Percentiles rank a stretch among this genome's conserved stretches.
phyloP scores from a whole-genome alignment of 164 flowering plant genomes.

The Echeveria elegans region DNA sequence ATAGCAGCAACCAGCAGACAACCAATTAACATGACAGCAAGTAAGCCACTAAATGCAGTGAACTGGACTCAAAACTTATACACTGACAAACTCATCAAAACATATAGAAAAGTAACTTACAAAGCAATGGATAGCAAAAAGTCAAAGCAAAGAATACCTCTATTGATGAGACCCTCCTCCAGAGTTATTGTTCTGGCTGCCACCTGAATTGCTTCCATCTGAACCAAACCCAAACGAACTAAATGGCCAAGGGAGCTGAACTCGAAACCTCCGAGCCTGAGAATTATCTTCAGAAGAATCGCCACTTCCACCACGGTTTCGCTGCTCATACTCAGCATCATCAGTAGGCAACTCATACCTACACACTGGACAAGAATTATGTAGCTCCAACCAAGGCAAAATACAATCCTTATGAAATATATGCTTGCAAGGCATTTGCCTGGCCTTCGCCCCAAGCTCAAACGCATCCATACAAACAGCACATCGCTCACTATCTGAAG shows the following conservation, averaged over 20 bases:
- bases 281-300: background rate
- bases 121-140: background rate
- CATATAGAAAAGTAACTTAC: background rate
- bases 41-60: background rate
- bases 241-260: background rate
- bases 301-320: constrained; percentile 7
- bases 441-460: constrained; percentile 45
- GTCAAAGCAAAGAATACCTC: background rate
- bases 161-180: background rate
- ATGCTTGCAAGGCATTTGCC: constrained; percentile 87
- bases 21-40: no score
- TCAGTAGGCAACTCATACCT: constrained; percentile 86
- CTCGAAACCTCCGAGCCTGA: background rate
- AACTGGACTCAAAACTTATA: background rate
- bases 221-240: background rate
- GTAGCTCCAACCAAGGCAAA: constrained; percentile 78
- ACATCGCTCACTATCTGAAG: constrained; percentile 56
- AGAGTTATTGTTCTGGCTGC: background rate
- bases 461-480: constrained; percentile 81
- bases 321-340: constrained; percentile 67
- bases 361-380: constrained; percentile 91
- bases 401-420: constrained; percentile 73
- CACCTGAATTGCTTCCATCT: background rate
- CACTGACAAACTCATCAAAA: background rate
- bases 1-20: no score